phyloP scores from a whole-genome alignment of 371 early-diverging fungal species.

The Actinomortierella wolfii region DNA sequence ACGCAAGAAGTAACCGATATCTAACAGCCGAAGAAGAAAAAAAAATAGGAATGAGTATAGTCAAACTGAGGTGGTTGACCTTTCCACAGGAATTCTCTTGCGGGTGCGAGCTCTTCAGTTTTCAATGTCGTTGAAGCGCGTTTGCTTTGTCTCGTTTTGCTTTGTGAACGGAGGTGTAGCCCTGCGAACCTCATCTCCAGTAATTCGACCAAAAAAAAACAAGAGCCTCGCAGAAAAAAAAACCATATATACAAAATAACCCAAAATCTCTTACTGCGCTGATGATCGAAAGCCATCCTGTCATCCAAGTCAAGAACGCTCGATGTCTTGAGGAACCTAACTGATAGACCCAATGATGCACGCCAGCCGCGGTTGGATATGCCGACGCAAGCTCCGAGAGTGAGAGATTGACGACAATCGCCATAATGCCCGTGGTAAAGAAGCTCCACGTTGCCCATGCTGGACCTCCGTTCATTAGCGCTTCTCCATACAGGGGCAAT shows the following conservation, averaged over 20 bases:
- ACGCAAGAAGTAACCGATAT: constrained; percentile 7
- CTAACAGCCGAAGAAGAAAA: background rate
- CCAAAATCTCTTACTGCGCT: constrained; percentile 18
- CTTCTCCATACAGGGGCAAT: constrained; percentile 25
- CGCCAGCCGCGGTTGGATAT: constrained; percentile 35
- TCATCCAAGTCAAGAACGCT: constrained; percentile 37
- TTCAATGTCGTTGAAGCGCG: no score
- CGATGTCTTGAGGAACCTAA: constrained; percentile 26
- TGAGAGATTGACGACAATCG: constrained; percentile 26
- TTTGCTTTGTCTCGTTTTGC: no score
- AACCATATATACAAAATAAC: background rate
- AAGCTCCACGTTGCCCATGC: constrained; percentile 43
- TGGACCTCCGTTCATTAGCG: constrained; percentile 33
- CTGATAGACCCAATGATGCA: constrained; percentile 42
- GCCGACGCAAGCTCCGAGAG: constrained; percentile 38
- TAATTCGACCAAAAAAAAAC: background rate
- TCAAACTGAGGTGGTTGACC: no score
- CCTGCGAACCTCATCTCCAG: no score
- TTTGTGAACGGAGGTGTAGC: no score
- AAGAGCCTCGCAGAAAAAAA: background rate
- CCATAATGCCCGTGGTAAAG: constrained; percentile 23
- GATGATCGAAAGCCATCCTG: constrained; percentile 42
- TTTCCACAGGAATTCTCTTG: no score
- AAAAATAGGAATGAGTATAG: no score
- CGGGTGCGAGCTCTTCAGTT: no score